Evolutionary conservation across 805 yeast genomes (phyloP).

Genomic region (Teunomyces tritomae): DNA sequence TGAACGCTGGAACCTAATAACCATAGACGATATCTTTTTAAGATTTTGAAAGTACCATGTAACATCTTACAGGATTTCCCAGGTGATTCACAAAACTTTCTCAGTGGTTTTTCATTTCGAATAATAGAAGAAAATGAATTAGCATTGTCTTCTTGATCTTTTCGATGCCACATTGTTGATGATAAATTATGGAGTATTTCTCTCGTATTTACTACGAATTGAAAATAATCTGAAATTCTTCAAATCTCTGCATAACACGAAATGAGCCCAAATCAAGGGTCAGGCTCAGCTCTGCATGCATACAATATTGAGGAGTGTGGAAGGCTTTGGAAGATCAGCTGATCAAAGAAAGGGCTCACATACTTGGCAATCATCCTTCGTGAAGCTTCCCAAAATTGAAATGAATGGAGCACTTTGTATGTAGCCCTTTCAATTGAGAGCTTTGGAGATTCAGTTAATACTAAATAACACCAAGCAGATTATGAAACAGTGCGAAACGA

Average conservation of each 20-base stretch:
- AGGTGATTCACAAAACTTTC: too few relatives aligned
- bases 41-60: too few relatives aligned
- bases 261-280: neutral
- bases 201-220: neutral
- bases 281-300: neutral
- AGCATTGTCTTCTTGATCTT: too few relatives aligned
- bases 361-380: neutral
- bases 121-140: too few relatives aligned
- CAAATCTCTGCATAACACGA: neutral
- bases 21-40: too few relatives aligned
- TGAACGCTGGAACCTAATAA: too few relatives aligned
- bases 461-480: neutral
- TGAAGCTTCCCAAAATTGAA: neutral
- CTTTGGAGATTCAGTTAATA: neutral
- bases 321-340: neutral
- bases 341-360: neutral
- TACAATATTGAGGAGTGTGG: neutral
- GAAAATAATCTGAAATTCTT: neutral
- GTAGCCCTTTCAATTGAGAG: neutral
- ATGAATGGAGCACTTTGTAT: neutral
- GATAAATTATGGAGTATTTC: neutral
- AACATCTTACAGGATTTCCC: too few relatives aligned
- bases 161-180: too few relatives aligned
- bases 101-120: too few relatives aligned
- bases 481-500: neutral